These are phyloP conservation scores for Ambrosiella xylebori DNA, from an alignment of 2,329 filamentous ascomycete species.

Conservation along the genomic window DNA sequence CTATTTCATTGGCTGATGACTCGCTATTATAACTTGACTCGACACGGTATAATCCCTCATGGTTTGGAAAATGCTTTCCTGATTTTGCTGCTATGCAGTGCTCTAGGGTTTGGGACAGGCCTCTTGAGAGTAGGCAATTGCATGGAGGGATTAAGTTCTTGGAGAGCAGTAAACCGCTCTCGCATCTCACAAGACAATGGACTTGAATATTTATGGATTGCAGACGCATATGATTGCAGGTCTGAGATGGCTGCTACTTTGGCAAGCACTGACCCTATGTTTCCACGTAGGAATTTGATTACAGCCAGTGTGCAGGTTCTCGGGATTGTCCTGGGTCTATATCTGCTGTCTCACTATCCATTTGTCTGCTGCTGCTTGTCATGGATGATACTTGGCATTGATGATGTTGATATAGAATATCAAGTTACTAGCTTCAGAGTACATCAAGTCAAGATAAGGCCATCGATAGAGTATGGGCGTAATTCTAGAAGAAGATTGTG, in stretches of 20 bases:
- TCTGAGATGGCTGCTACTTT: neutral
- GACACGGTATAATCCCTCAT: too few relatives aligned
- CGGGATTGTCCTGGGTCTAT: neutral
- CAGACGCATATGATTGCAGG: neutral
- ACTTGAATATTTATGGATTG: neutral
- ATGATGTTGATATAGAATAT: constrained; percentile 4
- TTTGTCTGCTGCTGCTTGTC: constrained; percentile 2
- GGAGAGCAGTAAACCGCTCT: constrained; percentile 28
- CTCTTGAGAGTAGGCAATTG: constrained; percentile 15
- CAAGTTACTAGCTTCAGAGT: constrained; percentile 2
- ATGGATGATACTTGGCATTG: constrained; percentile 6
- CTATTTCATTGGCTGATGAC: too few relatives aligned
- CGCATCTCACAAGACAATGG: constrained; percentile 24
- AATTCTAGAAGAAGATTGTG: neutral
- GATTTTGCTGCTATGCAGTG: too few relatives aligned
- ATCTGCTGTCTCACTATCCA: neutral
- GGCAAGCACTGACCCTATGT: neutral
- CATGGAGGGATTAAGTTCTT: constrained; percentile 26
- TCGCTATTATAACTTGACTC: too few relatives aligned
- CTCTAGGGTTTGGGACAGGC: too few relatives aligned
- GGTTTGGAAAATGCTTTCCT: too few relatives aligned
- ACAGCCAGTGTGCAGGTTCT: neutral
- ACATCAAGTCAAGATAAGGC: constrained; percentile 6
- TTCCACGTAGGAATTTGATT: neutral
- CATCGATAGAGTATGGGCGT: constrained; percentile 4